Conservation (phyloP, 305 asterid genomes). For the Solanum aculeatissimum region DNA sequence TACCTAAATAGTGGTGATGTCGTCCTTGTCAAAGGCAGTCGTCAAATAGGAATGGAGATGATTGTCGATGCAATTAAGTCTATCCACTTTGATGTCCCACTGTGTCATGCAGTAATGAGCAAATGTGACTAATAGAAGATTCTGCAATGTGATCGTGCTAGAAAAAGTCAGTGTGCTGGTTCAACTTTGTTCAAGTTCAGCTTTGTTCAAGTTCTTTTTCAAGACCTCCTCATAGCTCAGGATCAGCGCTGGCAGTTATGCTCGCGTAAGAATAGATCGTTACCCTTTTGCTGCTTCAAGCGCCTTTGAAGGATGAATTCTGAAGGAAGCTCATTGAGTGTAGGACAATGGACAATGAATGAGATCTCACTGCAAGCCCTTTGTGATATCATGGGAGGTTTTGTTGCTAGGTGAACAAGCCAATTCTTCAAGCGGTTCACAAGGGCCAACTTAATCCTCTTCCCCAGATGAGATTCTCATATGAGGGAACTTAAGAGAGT, state of each 20-base stretch:
- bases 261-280: background rate
- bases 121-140: background rate
- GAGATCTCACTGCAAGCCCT: too few relatives aligned
- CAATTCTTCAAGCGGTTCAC: background rate
- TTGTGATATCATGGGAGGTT: too few relatives aligned
- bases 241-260: background rate
- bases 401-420: background rate
- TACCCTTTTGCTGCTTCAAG: background rate
- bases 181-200: background rate
- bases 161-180: background rate
- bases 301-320: background rate
- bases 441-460: too few relatives aligned
- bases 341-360: too few relatives aligned
- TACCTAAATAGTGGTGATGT: constrained; percentile 5
- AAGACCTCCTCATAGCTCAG: background rate
- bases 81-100: background rate
- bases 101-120: background rate
- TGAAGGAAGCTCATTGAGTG: too few relatives aligned
- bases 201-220: background rate
- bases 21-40: constrained; percentile 25
- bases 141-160: background rate
- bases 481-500: too few relatives aligned
- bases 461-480: too few relatives aligned
- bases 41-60: constrained; percentile 21
- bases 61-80: constrained; percentile 7